Evolutionary conservation across 371 early-diverging fungal genomes (phyloP).

Genomic region (Batrachochytrium dendrobatidis): DNA sequence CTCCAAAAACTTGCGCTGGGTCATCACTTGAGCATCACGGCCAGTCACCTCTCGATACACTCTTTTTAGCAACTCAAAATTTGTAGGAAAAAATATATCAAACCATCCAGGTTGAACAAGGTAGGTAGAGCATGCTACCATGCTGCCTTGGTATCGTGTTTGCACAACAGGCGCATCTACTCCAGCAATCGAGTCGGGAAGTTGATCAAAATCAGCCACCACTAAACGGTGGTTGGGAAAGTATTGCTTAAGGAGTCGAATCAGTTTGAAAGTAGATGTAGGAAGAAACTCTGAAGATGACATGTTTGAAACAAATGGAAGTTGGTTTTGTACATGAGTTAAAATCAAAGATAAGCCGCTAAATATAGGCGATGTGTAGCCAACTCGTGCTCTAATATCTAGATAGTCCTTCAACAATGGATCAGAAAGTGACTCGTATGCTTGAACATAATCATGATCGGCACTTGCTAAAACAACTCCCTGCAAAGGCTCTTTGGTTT

Average conservation of each 20-base stretch:
- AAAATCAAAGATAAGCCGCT: conserved; percentile 37
- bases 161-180: conserved; percentile 91
- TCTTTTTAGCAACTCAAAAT: conserved; percentile 76
- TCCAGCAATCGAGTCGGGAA: conserved; percentile 77
- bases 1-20: conserved; percentile 72
- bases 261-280: conserved; percentile 67
- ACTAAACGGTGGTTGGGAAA: conserved; percentile 89
- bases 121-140: conserved; percentile 91
- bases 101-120: conserved; percentile 96
- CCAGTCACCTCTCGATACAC: conserved; percentile 59
- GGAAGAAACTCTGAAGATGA: conserved; percentile 84
- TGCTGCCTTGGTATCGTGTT: conserved; percentile 76
- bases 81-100: conserved; percentile 96
- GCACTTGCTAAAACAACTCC: conserved; percentile 74
- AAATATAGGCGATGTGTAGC: conserved; percentile 60
- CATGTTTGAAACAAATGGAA: conserved; percentile 83
- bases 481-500: conserved; percentile 65
- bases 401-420: conserved; percentile 67
- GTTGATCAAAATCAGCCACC: conserved; percentile 75
- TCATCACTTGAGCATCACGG: conserved; percentile 53
- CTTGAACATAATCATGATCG: conserved; percentile 76
- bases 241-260: conserved; percentile 61
- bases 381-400: conserved; percentile 44
- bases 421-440: conserved; percentile 73
- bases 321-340: conserved; percentile 32